Evolutionary conservation across 352 stramenopile species (phyloP).

Genomic region (Phytophthora cajani): DNA sequence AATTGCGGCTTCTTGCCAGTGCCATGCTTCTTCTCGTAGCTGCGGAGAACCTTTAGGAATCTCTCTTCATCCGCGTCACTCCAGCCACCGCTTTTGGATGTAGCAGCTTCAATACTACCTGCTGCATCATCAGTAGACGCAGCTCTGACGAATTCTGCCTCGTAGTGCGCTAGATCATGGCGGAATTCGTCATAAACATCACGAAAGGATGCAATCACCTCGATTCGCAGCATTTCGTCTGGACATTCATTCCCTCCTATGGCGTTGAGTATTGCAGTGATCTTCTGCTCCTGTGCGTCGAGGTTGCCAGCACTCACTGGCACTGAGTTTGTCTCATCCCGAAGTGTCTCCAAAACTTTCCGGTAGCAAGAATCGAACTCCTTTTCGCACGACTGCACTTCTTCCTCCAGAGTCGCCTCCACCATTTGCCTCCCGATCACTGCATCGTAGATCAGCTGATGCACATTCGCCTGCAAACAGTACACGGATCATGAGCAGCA

Average conservation of each 20-base stretch:
- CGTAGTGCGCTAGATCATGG: conserved; percentile 43
- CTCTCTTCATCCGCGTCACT: conserved; percentile 55
- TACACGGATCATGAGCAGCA: conserved; percentile 6
- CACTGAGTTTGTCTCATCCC: conserved; percentile 6
- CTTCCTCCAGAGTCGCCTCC: conserved; percentile 59
- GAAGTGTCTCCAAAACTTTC: conserved; percentile 39
- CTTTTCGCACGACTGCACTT: conserved; percentile 48
- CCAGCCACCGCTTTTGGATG: conserved; percentile 56
- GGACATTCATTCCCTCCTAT: conserved; percentile 25
- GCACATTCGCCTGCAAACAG: conserved; percentile 34
- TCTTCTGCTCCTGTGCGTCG: conserved; percentile 27
- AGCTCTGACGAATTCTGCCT: conserved; percentile 46
- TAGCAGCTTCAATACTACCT: conserved; percentile 42
- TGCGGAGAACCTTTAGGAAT: conserved; percentile 64
- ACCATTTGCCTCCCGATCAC: conserved; percentile 79
- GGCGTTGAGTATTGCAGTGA: conserved; percentile 22
- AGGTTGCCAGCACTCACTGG: conserved; percentile 15
- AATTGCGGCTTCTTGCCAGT: conserved; percentile 53
- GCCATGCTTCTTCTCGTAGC: conserved; percentile 44
- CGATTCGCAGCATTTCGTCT: conserved; percentile 59
- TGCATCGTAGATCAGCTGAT: conserved; percentile 71
- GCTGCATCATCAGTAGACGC: conserved; percentile 43
- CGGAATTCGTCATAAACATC: conserved; percentile 28
- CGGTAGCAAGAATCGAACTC: conserved; percentile 46
- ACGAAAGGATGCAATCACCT: conserved; percentile 46